phyloP scores from a whole-genome alignment of 1,284 basidiomycete species.

The Hymenochaete sp. region DNA sequence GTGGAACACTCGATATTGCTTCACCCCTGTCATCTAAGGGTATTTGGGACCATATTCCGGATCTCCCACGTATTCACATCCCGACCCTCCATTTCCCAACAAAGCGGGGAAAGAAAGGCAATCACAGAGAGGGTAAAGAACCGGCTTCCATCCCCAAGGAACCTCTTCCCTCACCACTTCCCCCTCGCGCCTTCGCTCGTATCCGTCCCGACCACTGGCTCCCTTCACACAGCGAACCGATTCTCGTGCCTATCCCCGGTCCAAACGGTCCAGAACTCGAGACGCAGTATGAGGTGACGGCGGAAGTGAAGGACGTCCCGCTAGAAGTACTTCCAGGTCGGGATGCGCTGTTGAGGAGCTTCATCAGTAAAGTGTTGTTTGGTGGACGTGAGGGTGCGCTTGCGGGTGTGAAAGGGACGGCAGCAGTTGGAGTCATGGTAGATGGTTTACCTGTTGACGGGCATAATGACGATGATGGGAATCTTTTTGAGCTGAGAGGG shows the following conservation, averaged over 20 bases:
- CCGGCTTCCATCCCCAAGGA: slow-evolving; percentile 32
- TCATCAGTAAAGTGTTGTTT: slow-evolving; percentile 56
- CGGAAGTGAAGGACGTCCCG: slow-evolving; percentile 61
- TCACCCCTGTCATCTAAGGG: background rate
- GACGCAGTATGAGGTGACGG: slow-evolving; percentile 43
- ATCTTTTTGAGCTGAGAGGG: slow-evolving; percentile 48
- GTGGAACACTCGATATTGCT: slow-evolving; percentile 1
- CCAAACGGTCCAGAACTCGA: slow-evolving; percentile 22
- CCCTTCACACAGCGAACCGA: slow-evolving; percentile 35
- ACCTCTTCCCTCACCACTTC: slow-evolving; percentile 53
- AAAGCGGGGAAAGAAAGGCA: background rate
- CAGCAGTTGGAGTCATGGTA: slow-evolving; percentile 51
- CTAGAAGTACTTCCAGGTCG: slow-evolving; percentile 66
- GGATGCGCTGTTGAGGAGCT: slow-evolving; percentile 61
- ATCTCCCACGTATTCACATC: background rate
- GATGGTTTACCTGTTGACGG: slow-evolving; percentile 49
- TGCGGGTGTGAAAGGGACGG: slow-evolving; percentile 59
- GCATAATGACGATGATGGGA: slow-evolving; percentile 17
- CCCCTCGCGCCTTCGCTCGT: slow-evolving; percentile 61
- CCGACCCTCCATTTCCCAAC: background rate
- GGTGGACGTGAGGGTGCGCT: slow-evolving; percentile 47
- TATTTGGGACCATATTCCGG: background rate
- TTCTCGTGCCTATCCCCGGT: no score
- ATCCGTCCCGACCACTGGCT: slow-evolving; percentile 65
- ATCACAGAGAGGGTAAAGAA: slow-evolving; percentile 11